A percentile compares a stretch with the other conserved stretches of the same genome.
phyloP scores from a whole-genome alignment of 352 stramenopile species.

The Globisporangium polare region DNA sequence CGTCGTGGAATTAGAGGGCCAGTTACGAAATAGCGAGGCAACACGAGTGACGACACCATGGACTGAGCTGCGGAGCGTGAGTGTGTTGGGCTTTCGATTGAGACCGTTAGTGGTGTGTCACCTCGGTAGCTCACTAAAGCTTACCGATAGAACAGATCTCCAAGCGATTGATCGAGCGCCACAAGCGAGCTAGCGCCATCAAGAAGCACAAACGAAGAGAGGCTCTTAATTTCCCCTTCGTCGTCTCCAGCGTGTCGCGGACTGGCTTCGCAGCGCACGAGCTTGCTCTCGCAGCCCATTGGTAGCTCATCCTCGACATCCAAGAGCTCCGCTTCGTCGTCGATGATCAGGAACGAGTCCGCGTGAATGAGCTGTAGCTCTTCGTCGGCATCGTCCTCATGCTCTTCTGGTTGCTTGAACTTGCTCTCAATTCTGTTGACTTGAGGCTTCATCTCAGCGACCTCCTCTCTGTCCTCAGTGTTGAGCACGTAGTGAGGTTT shows the following conservation, averaged over 20 bases:
- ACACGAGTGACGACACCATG: background rate
- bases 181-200: slow-evolving; percentile 28
- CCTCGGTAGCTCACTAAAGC: background rate
- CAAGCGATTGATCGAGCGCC: slow-evolving; percentile 17
- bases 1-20: background rate
- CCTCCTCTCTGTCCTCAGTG: background rate
- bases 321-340: background rate
- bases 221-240: slow-evolving; percentile 16
- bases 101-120: background rate
- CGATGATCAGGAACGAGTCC: background rate
- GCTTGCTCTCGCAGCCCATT: slow-evolving; percentile 24
- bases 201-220: slow-evolving; percentile 29
- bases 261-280: slow-evolving; percentile 12
- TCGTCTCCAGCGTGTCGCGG: background rate
- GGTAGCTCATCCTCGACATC: slow-evolving; percentile 17
- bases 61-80: background rate
- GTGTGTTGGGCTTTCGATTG: too few species aligned
- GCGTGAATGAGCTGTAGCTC: background rate
- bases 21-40: background rate
- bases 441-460: background rate
- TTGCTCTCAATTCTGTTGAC: background rate
- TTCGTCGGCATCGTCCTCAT: background rate
- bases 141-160: slow-evolving; percentile 14
- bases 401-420: background rate
- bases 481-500: background rate